Percentiles rank a stretch among this genome's conserved stretches.
Evolutionary conservation across 495 filamentous ascomycete species (phyloP).

Genomic region (Haplographium delicatum): DNA sequence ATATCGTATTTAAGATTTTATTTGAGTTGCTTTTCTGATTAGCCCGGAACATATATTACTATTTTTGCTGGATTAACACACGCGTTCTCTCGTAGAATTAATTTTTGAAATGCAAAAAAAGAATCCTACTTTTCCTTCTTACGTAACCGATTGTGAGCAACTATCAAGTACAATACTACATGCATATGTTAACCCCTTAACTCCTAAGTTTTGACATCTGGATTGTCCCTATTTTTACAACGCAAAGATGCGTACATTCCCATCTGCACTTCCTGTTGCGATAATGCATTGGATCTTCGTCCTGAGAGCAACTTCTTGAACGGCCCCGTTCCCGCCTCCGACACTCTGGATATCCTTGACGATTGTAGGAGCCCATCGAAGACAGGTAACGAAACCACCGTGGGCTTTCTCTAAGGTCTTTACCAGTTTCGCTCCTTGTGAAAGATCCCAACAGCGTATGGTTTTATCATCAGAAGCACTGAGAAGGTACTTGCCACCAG

Average conservation of each 20-base stretch:
- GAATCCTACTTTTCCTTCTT: too few relatives aligned
- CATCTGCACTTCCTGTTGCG: constrained; percentile 56
- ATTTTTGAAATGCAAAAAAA: too few relatives aligned
- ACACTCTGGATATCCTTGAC: constrained; percentile 42
- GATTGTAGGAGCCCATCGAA: constrained; percentile 81
- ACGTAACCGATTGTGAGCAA: too few relatives aligned
- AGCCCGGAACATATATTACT: too few relatives aligned
- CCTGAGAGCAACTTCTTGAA: constrained; percentile 33
- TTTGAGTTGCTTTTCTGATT: too few relatives aligned
- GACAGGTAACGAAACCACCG: constrained; percentile 77
- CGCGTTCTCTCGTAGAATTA: too few relatives aligned
- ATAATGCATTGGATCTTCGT: constrained; percentile 50
- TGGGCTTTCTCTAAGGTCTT: constrained; percentile 75
- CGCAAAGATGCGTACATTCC: constrained; percentile 55
- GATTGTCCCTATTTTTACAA: too few relatives aligned
- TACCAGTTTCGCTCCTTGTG: constrained; percentile 84
- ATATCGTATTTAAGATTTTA: too few relatives aligned
- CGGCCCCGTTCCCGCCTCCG: constrained; percentile 46
- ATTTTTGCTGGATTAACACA: too few relatives aligned
- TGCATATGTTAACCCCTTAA: too few relatives aligned
- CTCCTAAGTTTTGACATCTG: constrained; percentile 1
- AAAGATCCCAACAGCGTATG: constrained; percentile 88
- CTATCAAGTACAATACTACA: too few relatives aligned
- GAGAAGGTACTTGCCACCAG: constrained; percentile 85
- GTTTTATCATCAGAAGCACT: constrained; percentile 86